Percentiles rank a stretch among this genome's conserved stretches.
These are phyloP conservation scores for Peronospora farinosa DNA, from an alignment of 352 stramenopile species.

Conservation along the genomic window DNA sequence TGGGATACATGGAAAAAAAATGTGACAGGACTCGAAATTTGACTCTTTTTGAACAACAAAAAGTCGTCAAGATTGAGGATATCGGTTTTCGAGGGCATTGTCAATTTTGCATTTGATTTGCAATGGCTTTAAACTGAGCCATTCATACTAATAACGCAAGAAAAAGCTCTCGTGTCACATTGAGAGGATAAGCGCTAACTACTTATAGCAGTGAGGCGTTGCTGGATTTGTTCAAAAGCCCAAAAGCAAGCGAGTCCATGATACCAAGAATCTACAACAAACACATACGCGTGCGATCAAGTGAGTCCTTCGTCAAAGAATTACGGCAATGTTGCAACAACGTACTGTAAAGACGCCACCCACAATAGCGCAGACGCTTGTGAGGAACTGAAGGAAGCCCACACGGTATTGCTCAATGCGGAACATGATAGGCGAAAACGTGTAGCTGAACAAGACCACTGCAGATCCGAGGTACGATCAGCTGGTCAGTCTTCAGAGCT, in stretches of 20 bases:
- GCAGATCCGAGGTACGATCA: constrained; percentile 22
- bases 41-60: no score
- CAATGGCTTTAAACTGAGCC: not conserved
- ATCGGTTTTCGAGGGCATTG: no score
- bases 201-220: constrained; percentile 39
- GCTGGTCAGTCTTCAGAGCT: constrained; percentile 7
- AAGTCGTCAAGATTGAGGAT: no score
- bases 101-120: no score
- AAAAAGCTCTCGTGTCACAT: constrained; percentile 6
- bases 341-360: constrained; percentile 87
- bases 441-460: constrained; percentile 96
- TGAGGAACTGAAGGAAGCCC: constrained; percentile 88
- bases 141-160: constrained; percentile 1
- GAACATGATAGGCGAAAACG: constrained; percentile 94
- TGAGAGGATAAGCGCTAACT: constrained; percentile 16
- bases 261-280: constrained; percentile 56
- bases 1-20: no score
- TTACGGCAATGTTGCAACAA: constrained; percentile 6
- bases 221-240: constrained; percentile 44
- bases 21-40: no score
- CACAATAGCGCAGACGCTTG: constrained; percentile 88
- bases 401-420: constrained; percentile 91
- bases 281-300: not conserved
- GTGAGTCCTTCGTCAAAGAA: constrained; percentile 1
- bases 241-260: constrained; percentile 56